Conservation (phyloP, 2,329 filamentous ascomycete species). For the Microcyclosporella mali region DNA sequence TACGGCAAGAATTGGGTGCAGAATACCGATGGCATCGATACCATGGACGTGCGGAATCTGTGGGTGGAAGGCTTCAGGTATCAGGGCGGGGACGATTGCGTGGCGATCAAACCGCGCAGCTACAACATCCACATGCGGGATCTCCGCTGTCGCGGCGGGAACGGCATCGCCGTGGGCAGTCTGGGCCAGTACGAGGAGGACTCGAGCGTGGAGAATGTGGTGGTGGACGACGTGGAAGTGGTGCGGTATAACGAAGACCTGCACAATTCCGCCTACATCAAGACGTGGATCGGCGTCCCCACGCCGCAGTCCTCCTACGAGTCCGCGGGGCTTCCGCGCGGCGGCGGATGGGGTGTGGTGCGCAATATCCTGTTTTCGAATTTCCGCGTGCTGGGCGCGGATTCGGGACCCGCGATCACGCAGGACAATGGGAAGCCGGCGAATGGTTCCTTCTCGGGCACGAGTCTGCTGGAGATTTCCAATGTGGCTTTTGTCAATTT, state of each 20-base stretch:
- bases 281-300: conserved; percentile 50
- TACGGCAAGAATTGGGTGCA: conserved; percentile 52
- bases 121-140: conserved; percentile 53
- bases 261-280: conserved; percentile 49
- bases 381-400: conserved; percentile 45
- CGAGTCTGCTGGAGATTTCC: conserved; percentile 46
- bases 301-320: conserved; percentile 46
- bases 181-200: conserved; percentile 53
- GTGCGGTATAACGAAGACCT: conserved; percentile 44
- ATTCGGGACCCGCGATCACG: conserved; percentile 39
- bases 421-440: conserved; percentile 42
- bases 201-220: conserved; percentile 45
- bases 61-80: conserved; percentile 47
- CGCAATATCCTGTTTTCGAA: conserved; percentile 48
- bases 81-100: conserved; percentile 56
- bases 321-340: conserved; percentile 43
- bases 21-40: conserved; percentile 54
- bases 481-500: conserved; percentile 49
- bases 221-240: conserved; percentile 43
- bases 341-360: conserved; percentile 51
- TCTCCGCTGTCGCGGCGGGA: conserved; percentile 49
- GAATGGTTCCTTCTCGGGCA: conserved; percentile 44
- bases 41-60: conserved; percentile 50
- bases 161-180: conserved; percentile 47
- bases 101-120: conserved; percentile 57